Base-by-base conservation (phyloP, 192 early-diverging fungal genomes). In the Umbelopsis isabellina region DNA sequence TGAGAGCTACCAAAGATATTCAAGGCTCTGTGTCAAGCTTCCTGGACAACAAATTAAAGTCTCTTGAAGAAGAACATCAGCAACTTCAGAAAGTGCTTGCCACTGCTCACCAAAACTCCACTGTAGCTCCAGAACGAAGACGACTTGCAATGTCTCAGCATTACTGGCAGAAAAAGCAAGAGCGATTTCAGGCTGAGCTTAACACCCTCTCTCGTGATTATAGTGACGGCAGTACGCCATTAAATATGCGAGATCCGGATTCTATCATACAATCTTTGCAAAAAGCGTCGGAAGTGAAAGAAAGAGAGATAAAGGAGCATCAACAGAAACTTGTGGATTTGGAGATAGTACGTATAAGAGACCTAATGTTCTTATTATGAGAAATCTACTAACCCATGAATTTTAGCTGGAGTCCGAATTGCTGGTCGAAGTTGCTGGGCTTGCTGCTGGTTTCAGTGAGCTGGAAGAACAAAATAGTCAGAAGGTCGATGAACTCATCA, bases 391-490 rank as follows among this genome's bases (percentile, higher is more conserved):
- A 22, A 61, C 25, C 2, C 2, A 61, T 55, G 30, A 2, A 61
- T 16, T 35, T 12, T n/a, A 61, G 55, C 13, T 61, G 55, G 55
- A 61, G 55, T 61, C 55, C 18, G 55, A 61, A 61, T 25, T 61
- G n/a, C 55, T 61, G 12, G 33, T 35, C 18, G 55, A 61, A 15
- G 55, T 61, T 61, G 55, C 55, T 30, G 55, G 55, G 13, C 55
- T 61, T 16, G 55, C 55, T 61, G 55, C 55, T 61, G 55, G 55
- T 61, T 92, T 90, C 85, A 76, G 81, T 4, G 82, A 89, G 76
- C 82, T 94, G 18, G 91, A 95, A 71, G 89, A 90, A 66, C 90
- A 91, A 68, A 91, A 86, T 74, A 83, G 85, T 11, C 77, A 83
- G 71, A 90, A 90, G 66, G 90, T 93, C 35, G 80, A 90, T 70